A percentile compares a stretch with the other conserved stretches of the same genome.
These are phyloP conservation scores for Calonectria hawksworthii DNA, from an alignment of 2,329 filamentous ascomycete species.

Conservation along the genomic window DNA sequence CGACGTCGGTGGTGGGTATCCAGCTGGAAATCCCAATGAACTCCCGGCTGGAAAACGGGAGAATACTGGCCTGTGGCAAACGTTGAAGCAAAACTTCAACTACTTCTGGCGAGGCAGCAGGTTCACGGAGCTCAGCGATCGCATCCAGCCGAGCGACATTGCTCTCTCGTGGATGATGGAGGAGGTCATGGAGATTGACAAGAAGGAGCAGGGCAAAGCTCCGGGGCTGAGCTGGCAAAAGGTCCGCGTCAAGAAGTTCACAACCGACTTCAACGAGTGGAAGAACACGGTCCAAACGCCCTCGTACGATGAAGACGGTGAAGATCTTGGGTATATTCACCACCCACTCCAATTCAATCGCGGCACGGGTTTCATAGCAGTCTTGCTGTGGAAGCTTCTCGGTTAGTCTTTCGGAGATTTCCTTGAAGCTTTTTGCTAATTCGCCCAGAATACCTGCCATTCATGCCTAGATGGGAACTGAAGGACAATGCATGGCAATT, in stretches of 20 bases:
- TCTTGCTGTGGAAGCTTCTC: conserved; percentile 59
- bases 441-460: conserved; percentile 53
- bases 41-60: conserved; percentile 41
- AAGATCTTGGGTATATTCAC: conserved; percentile 51
- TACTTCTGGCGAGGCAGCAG: conserved; percentile 1
- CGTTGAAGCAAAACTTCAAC: background rate
- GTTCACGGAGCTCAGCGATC: conserved; percentile 37
- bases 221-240: conserved; percentile 54
- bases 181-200: conserved; percentile 57
- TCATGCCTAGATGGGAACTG: conserved; percentile 58
- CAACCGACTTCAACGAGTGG: conserved; percentile 41
- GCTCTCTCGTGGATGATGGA: conserved; percentile 67
- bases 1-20: conserved; percentile 68
- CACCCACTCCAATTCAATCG: conserved; percentile 54
- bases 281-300: background rate
- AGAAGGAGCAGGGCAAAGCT: conserved; percentile 38
- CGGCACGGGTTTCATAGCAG: conserved; percentile 54
- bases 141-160: conserved; percentile 63
- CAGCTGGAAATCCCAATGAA: conserved; percentile 35
- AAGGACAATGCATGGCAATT: conserved; percentile 44
- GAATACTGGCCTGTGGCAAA: conserved; percentile 35
- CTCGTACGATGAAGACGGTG: conserved; percentile 45
- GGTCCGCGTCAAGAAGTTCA: conserved; percentile 46
- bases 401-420: conserved; percentile 47
- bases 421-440: background rate